Conservation (phyloP, 352 stramenopile species). For the Thraustotheca clavata region DNA sequence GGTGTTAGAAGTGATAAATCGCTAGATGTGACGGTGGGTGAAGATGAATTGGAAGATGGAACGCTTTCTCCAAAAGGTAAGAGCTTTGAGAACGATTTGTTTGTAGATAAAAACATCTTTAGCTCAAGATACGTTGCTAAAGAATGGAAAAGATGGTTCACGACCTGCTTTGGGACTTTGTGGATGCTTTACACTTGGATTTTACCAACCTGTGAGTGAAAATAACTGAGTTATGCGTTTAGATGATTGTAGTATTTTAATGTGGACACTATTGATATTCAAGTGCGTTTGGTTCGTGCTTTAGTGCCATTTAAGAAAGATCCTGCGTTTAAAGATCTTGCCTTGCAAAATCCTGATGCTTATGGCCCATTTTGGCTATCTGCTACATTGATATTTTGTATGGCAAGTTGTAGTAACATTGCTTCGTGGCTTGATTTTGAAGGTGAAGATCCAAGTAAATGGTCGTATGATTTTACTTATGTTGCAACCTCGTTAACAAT, state of each 20-base stretch:
- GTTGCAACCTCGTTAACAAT: conserved; percentile 70
- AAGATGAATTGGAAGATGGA: conserved; percentile 65
- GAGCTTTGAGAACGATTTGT: background rate
- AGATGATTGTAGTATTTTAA: conserved; percentile 64
- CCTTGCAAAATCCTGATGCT: conserved; percentile 46
- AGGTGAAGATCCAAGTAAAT: conserved; percentile 24
- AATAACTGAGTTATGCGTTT: background rate
- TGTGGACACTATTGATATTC: conserved; percentile 74
- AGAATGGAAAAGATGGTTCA: background rate
- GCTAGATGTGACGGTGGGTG: conserved; percentile 66
- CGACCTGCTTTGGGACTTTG: conserved; percentile 44
- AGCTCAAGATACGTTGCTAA: background rate
- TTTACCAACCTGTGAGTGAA: conserved; percentile 66
- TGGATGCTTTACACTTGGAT: conserved; percentile 71
- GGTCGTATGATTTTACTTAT: conserved; percentile 77
- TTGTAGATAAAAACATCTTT: background rate
- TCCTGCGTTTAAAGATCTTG: conserved; percentile 67
- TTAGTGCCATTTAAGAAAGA: conserved; percentile 81
- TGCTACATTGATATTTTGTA: conserved; percentile 77
- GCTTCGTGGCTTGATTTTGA: conserved; percentile 70
- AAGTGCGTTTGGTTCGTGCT: conserved; percentile 57
- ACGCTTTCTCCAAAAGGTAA: conserved; percentile 69
- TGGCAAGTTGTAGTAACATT: conserved; percentile 79
- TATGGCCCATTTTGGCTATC: conserved; percentile 82
- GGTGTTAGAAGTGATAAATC: too few relatives aligned